Conservation (phyloP, 495 filamentous ascomycete species). For the Xylaria nigripes region DNA sequence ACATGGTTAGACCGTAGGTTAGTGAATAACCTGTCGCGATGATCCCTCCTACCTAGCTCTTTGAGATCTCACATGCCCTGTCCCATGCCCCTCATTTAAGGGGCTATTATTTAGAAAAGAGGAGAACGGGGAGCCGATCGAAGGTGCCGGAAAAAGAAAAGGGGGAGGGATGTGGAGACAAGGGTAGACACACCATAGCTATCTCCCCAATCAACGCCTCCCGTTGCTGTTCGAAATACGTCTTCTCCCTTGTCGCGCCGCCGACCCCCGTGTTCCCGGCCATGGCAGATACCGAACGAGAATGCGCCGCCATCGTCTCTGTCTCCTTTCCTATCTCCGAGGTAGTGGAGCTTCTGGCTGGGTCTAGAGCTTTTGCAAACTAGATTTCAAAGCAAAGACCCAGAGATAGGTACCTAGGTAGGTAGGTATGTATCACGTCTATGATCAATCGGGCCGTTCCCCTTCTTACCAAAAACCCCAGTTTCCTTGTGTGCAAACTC, state of each 20-base stretch:
- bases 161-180: constrained; percentile 1
- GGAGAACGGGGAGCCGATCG: not conserved
- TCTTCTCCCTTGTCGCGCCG: constrained; percentile 23
- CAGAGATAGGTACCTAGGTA: no score
- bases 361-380: no score
- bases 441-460: no score
- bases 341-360: no score
- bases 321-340: no score
- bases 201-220: constrained; percentile 70
- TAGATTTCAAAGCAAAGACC: no score
- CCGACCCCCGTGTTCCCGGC: constrained; percentile 9
- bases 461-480: no score
- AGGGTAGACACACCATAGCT: constrained; percentile 51
- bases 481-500: no score
- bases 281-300: constrained; percentile 27
- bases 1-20: not conserved
- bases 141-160: not conserved
- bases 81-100: not conserved
- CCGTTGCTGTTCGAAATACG: constrained; percentile 73
- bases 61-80: not conserved
- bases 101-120: not conserved
- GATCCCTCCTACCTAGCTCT: not conserved
- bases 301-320: constrained; percentile 28
- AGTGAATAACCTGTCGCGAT: not conserved
- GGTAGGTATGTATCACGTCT: no score